These are phyloP conservation scores for Cystobasidium pallidum DNA, from an alignment of 1,284 basidiomycete species.

Conservation along the genomic window DNA sequence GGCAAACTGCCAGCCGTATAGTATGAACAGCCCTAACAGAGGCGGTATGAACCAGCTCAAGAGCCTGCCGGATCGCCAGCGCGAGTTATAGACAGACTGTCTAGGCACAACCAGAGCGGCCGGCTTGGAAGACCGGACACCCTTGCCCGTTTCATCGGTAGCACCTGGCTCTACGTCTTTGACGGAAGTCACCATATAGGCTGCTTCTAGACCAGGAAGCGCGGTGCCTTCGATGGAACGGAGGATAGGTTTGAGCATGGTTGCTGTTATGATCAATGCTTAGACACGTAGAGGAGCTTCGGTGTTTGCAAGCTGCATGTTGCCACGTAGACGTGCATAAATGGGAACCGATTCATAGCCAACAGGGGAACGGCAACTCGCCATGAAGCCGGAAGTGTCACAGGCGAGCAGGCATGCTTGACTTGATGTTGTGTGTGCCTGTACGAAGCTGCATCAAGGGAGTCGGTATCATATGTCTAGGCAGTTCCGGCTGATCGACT, in stretches of 20 bases:
- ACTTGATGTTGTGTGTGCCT: too few relatives aligned
- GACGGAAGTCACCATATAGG: not conserved
- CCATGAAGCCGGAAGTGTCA: not conserved
- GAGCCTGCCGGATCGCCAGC: slow-evolving; percentile 21
- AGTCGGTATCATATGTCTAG: too few relatives aligned
- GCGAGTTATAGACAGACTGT: slow-evolving; percentile 11
- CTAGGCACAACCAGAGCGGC: not conserved
- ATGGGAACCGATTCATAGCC: not conserved
- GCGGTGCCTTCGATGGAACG: not conserved
- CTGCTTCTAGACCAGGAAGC: not conserved
- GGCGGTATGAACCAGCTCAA: slow-evolving; percentile 30
- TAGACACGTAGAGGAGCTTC: not conserved
- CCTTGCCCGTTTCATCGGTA: not conserved
- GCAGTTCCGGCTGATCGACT: slow-evolving; percentile 6
- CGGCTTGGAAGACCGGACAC: not conserved
- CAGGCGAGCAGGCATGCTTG: not conserved
- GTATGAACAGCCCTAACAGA: slow-evolving; percentile 26
- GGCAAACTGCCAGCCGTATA: slow-evolving; percentile 26
- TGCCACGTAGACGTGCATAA: not conserved
- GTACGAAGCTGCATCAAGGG: too few relatives aligned
- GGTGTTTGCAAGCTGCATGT: not conserved
- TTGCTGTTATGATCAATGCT: not conserved
- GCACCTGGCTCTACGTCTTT: not conserved
- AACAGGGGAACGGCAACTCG: not conserved
- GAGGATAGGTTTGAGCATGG: not conserved